These are phyloP conservation scores for Termitomyces sp. DNA, from an alignment of 768 basidiomycete genomes.

Conservation along the genomic window DNA sequence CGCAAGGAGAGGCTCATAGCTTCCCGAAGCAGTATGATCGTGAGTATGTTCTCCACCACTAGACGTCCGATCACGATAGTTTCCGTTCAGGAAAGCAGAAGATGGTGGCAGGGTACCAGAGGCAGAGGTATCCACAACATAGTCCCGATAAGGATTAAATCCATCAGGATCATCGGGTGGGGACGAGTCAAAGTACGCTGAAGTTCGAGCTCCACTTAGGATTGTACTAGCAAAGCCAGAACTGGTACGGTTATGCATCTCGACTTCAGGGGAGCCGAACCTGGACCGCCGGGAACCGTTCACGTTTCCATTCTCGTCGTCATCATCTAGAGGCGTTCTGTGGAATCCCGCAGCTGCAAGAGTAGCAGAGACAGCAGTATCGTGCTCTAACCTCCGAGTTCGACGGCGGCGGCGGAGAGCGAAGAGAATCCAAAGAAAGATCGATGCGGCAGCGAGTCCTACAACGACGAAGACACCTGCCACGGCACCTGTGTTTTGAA, in stretches of 20 bases:
- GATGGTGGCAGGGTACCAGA: conserved; percentile 40
- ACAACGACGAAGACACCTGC: conserved; percentile 90
- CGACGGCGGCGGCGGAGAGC: conserved; percentile 64
- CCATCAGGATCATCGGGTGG: conserved; percentile 31
- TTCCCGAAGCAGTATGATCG: conserved; percentile 46
- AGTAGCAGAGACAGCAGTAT: conserved; percentile 67
- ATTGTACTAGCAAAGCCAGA: conserved; percentile 29
- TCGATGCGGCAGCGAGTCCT: conserved; percentile 73
- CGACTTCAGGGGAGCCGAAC: conserved; percentile 27
- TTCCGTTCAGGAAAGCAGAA: conserved; percentile 22
- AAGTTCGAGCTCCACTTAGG: conserved; percentile 28
- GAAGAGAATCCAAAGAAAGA: conserved; percentile 67
- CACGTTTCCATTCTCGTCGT: conserved; percentile 34
- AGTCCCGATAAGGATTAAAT: conserved; percentile 56
- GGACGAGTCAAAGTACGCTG: conserved; percentile 33
- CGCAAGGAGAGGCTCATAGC: conserved; percentile 59
- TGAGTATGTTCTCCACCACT: conserved; percentile 25
- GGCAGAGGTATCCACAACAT: conserved; percentile 28
- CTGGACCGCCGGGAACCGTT: conserved; percentile 19
- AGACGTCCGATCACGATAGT: conserved; percentile 28
- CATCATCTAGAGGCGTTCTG: conserved; percentile 65
- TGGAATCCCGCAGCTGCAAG: conserved; percentile 70
- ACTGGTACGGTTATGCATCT: conserved; percentile 40
- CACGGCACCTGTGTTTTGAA: conserved; percentile 85
- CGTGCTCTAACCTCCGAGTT: conserved; percentile 59